A percentile compares a stretch with the other conserved stretches of the same genome.
Evolutionary conservation across 345 rosid species (phyloP).

Genomic region (Cochlearia excelsa): DNA sequence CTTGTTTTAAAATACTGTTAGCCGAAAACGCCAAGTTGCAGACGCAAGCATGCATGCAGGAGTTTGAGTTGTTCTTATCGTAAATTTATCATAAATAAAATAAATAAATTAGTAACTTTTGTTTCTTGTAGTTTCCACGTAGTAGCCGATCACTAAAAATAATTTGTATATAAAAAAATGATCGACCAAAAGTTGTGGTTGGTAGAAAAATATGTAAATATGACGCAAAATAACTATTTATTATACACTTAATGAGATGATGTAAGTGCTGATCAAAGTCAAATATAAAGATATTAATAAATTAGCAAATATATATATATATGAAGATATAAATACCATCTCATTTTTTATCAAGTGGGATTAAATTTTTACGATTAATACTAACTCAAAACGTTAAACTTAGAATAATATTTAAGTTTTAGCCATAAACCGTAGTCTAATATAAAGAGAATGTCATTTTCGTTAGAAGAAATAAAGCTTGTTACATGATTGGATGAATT

Average conservation of each 20-base stretch:
- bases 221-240: background rate
- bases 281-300: too few species aligned
- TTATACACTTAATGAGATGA: background rate
- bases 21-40: conserved; percentile 21
- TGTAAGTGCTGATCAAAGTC: too few species aligned
- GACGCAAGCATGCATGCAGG: conserved; percentile 8
- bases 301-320: too few species aligned
- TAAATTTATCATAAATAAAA: too few species aligned
- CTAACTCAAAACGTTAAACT: too few species aligned
- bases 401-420: too few species aligned
- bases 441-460: background rate
- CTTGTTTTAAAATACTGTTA: conserved; percentile 6
- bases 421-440: background rate
- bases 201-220: background rate
- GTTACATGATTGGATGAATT: conserved; percentile 23
- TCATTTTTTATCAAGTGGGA: too few species aligned
- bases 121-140: conserved; percentile 30
- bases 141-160: conserved; percentile 14
- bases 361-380: too few species aligned
- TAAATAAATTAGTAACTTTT: background rate
- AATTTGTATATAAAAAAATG: background rate
- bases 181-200: conserved; percentile 16
- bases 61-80: conserved; percentile 1
- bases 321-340: too few species aligned
- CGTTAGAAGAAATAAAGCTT: conserved; percentile 23